phyloP scores from a whole-genome alignment of 129 eudicot genomes.

The Flaveria trinervia region DNA sequence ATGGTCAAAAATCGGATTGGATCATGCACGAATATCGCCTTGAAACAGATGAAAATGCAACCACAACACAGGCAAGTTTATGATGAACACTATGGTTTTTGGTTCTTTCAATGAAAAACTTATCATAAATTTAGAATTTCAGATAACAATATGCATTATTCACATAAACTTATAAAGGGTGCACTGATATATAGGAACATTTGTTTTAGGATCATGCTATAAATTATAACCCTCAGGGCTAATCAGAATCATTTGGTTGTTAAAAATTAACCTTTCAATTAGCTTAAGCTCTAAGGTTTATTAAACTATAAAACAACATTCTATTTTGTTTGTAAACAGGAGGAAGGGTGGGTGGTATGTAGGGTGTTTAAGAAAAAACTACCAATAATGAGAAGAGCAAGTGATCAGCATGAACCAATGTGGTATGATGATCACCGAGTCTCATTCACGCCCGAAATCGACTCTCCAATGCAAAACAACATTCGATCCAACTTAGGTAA shows the following conservation, averaged over 20 bases:
- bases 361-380: conserved; percentile 82
- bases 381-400: conserved; percentile 51
- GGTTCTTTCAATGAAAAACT: neutral
- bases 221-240: too few relatives aligned
- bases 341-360: conserved; percentile 98
- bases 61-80: conserved; percentile 62
- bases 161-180: neutral
- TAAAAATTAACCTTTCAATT: neutral
- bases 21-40: conserved; percentile 98
- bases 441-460: conserved; percentile 70
- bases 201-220: too few relatives aligned
- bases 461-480: conserved; percentile 54
- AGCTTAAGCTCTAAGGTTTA: neutral
- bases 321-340: conserved; percentile 45
- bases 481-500: conserved; percentile 29
- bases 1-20: conserved; percentile 92
- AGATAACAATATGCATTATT: neutral
- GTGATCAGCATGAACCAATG: conserved; percentile 61
- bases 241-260: neutral
- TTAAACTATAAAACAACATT: neutral
- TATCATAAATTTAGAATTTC: neutral
- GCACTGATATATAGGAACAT: neutral
- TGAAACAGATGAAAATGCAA: conserved; percentile 79
- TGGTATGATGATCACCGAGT: conserved; percentile 82
- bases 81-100: neutral